Conservation (phyloP, 495 filamentous ascomycete species). For the Achaetomiella virescens region DNA sequence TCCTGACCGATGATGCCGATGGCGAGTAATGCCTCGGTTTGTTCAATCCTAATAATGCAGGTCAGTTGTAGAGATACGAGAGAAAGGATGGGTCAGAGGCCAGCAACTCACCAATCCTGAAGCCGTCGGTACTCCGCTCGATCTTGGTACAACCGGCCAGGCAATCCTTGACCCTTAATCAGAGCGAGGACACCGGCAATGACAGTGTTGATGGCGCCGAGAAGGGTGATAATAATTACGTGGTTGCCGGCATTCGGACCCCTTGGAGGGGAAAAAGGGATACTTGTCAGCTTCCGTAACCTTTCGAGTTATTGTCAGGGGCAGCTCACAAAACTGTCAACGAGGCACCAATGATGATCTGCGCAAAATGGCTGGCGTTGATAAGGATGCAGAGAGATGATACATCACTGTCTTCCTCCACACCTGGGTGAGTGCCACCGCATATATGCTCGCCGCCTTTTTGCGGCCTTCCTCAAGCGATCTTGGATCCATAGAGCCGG, state of each 20-base stretch:
- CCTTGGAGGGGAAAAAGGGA: neutral
- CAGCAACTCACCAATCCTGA: slow-evolving; percentile 24
- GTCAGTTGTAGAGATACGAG: neutral
- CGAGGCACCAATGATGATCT: slow-evolving; percentile 42
- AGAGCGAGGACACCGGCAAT: slow-evolving; percentile 44
- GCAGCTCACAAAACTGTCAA: slow-evolving; percentile 35
- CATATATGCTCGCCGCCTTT: slow-evolving; percentile 35
- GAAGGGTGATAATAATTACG: slow-evolving; percentile 34
- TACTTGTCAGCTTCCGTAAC: neutral
- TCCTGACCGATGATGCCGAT: slow-evolving; percentile 40
- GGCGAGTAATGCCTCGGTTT: slow-evolving; percentile 30
- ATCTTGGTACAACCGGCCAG: slow-evolving; percentile 37
- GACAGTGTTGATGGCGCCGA: slow-evolving; percentile 46
- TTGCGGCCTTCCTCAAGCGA: slow-evolving; percentile 38
- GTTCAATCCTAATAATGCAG: slow-evolving; percentile 23
- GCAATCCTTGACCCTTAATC: slow-evolving; percentile 40
- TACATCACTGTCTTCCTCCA: slow-evolving; percentile 22
- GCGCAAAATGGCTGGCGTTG: slow-evolving; percentile 33
- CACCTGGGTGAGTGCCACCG: slow-evolving; percentile 27
- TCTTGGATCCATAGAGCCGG: slow-evolving; percentile 14
- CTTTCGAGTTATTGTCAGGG: neutral
- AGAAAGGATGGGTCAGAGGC: neutral
- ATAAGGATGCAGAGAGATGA: slow-evolving; percentile 25
- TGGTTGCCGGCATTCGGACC: slow-evolving; percentile 37
- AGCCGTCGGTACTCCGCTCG: slow-evolving; percentile 37